phyloP scores from a whole-genome alignment of 345 rosid genomes.

The Cardiospermum halicacabum region DNA sequence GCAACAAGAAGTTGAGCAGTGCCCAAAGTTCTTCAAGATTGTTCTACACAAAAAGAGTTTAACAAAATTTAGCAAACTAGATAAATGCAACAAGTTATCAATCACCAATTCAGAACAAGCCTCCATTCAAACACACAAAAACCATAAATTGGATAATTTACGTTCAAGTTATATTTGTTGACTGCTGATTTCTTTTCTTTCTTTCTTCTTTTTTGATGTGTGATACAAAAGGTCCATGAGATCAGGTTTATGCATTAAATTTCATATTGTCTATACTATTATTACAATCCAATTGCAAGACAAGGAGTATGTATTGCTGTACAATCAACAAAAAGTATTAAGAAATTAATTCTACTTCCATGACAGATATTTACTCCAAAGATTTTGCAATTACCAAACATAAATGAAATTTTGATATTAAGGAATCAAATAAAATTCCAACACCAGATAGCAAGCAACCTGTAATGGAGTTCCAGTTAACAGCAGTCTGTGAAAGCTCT shows the following conservation, averaged over 20 bases:
- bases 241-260: background rate
- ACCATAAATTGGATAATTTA: background rate
- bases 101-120: background rate
- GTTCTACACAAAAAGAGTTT: constrained; percentile 45
- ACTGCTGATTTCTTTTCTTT: background rate
- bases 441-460: constrained; percentile 30
- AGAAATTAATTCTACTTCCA: background rate
- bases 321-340: background rate
- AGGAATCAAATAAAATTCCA: background rate
- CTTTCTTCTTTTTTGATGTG: too few species aligned
- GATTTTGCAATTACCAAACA: background rate
- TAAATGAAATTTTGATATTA: background rate
- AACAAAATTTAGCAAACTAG: constrained; percentile 15
- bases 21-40: constrained; percentile 98
- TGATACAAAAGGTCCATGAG: background rate
- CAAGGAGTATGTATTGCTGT: background rate
- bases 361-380: background rate
- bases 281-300: background rate
- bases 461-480: constrained; percentile 92
- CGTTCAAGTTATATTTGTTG: background rate
- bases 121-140: background rate
- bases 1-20: constrained; percentile 81
- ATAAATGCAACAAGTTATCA: constrained; percentile 4
- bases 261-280: background rate
- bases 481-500: constrained; percentile 75